These are phyloP conservation scores for Crithidia sp. DNA, from an alignment of 208 protist species.

Conservation along the genomic window DNA sequence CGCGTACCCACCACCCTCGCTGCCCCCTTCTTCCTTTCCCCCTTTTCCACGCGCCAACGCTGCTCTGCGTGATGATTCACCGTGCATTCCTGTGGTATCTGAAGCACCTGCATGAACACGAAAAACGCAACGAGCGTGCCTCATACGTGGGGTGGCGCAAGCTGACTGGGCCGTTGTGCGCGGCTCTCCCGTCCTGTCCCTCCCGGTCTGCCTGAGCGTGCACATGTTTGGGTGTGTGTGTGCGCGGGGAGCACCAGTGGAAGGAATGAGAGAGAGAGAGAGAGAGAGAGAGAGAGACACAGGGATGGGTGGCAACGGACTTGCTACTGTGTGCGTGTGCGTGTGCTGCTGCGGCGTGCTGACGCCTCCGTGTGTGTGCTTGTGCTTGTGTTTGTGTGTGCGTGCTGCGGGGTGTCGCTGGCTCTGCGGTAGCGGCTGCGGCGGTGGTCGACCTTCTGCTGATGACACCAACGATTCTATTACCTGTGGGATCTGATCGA, in stretches of 20 bases:
- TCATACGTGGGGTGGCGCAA: conserved; percentile 20
- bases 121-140: conserved; percentile 61
- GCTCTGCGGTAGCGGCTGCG: not conserved
- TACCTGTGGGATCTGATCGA: conserved; percentile 51
- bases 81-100: conserved; percentile 86
- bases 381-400: not conserved
- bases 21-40: not conserved
- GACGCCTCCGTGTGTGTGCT: too few species aligned
- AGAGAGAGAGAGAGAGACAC: too few species aligned
- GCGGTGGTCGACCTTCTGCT: conserved; percentile 8
- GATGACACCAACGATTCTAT: conserved; percentile 42
- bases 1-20: not conserved
- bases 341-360: too few species aligned
- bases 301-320: too few species aligned
- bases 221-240: conserved; percentile 11
- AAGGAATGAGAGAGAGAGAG: not conserved
- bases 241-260: too few species aligned
- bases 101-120: conserved; percentile 41
- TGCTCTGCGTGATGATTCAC: conserved; percentile 29
- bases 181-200: not conserved
- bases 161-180: conserved; percentile 18
- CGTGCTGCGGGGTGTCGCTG: not conserved
- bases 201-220: not conserved
- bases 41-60: not conserved
- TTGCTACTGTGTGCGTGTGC: not conserved